phyloP scores from a whole-genome alignment of 148 eudicot species.

The Drosera capensis region DNA sequence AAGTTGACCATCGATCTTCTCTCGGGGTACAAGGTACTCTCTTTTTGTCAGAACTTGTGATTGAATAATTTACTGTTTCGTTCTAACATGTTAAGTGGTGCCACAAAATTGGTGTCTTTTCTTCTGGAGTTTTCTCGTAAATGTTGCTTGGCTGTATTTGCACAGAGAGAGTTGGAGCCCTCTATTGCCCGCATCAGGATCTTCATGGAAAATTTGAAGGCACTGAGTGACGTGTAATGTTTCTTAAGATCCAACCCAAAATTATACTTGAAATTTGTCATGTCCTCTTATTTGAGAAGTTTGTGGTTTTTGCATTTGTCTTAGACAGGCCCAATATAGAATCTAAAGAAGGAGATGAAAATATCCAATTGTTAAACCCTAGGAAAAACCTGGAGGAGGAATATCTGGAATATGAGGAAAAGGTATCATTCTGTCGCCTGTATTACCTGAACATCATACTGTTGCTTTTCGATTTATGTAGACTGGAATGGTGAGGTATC shows the following conservation, averaged over 20 bases:
- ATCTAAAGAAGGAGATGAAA: slow-evolving; percentile 25
- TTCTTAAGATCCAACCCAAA: background rate
- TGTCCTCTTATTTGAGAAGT: background rate
- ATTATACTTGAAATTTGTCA: background rate
- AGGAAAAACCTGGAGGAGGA: slow-evolving; percentile 84
- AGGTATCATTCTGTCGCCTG: slow-evolving; percentile 30
- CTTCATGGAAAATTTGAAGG: slow-evolving; percentile 72
- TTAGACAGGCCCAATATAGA: slow-evolving; percentile 28
- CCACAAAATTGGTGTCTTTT: background rate
- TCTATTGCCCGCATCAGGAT: slow-evolving; percentile 55
- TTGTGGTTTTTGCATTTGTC: background rate
- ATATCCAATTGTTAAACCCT: slow-evolving; percentile 35
- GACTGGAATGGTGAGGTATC: background rate
- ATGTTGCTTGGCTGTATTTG: background rate
- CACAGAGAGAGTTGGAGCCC: slow-evolving; percentile 79
- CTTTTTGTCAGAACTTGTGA: no score
- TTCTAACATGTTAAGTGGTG: no score
- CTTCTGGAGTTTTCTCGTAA: background rate
- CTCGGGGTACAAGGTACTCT: slow-evolving; percentile 56
- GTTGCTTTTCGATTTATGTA: background rate
- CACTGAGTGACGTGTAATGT: slow-evolving; percentile 55
- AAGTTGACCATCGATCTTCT: slow-evolving; percentile 63
- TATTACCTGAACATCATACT: background rate
- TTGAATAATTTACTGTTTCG: no score
- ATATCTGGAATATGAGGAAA: slow-evolving; percentile 77